Evolutionary conservation across 257 asterid genomes (phyloP), one percentile per base, ranked within the genome.

Genomic region (Solanum tarijense): DNA sequence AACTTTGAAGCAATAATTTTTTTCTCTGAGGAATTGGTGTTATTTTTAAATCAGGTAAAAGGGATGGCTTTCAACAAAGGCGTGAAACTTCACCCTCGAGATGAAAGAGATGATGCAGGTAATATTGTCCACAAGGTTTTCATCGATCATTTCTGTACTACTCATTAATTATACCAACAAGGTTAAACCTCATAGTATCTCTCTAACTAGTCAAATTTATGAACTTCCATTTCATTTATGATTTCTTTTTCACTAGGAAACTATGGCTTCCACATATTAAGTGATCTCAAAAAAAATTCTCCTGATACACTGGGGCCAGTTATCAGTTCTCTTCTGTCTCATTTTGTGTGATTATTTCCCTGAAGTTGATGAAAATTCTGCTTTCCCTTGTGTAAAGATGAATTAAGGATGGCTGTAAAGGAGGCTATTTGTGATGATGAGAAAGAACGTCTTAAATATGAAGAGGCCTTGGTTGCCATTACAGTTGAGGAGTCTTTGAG

Each of bases 41-140:
- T 69, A 87, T 75, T 72, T 66, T 87, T 88, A 87, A 83, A 81
- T 84, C 93, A 97, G 99, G 99, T 96, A 9, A 97, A 94, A 90
- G 99, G 99, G 90, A 97, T 97, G 99, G 99, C 98, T 82, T 88
- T 92, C 72, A 96, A 97, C 94, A 97, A 97, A 93, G 96, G 98
- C 4, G 84, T 87, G 88, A 23, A 90, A 55, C 96, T 95, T 84
- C 92, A 91, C 83, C 93, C 93, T 5, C 92, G 94, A 36, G 95
- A 96, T 91, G 99, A 97, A 90, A 92, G 96, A 83, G 98, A 96
- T 46, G 90, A 93, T 88, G 99, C 99, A 92, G 99, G 99, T 97
- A 76, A 18, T 88, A 43, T 58, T 60, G 69, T 5, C 43, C 0
- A 11, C 12, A 29, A 20, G 41, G 21, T 78, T 43, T 3, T 48